Evolutionary conservation across 306 rosid genomes (phyloP).

Genomic region (Cicer bijugum): DNA sequence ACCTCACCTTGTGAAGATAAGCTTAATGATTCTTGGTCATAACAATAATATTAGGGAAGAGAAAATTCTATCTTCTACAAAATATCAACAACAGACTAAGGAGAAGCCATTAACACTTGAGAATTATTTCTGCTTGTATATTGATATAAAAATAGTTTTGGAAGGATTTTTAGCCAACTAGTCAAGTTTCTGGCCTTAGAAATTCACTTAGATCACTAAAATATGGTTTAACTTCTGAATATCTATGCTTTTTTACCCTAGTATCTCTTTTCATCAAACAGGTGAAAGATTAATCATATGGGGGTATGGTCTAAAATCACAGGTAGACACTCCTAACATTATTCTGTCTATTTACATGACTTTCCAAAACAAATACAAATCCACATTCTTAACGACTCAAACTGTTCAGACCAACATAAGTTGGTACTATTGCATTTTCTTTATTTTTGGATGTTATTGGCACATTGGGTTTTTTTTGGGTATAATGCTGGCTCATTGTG

Average conservation of each 20-base stretch:
- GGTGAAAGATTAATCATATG: too few relatives aligned
- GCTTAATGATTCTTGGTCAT: neutral
- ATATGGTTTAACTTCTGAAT: constrained; percentile 8
- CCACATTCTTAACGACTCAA: neutral
- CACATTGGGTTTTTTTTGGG: constrained; percentile 20
- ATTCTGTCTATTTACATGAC: too few relatives aligned
- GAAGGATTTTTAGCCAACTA: neutral
- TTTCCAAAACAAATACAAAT: neutral
- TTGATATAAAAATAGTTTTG: too few relatives aligned
- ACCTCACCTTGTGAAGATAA: neutral
- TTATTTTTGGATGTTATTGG: constrained; percentile 17
- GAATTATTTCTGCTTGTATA: neutral
- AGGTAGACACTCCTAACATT: too few relatives aligned
- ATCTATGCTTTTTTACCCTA: too few relatives aligned
- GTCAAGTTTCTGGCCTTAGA: neutral
- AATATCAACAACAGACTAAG: neutral
- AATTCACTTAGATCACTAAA: neutral
- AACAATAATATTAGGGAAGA: neutral
- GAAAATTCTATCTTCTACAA: too few relatives aligned
- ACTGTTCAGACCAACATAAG: neutral
- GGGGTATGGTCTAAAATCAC: too few relatives aligned
- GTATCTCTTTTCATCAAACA: too few relatives aligned
- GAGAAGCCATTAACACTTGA: neutral
- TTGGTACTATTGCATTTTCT: neutral
- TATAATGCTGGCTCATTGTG: constrained; percentile 27